These are phyloP conservation scores for Jackrogersella multiformis DNA, from an alignment of 495 filamentous ascomycete species.

Conservation along the genomic window DNA sequence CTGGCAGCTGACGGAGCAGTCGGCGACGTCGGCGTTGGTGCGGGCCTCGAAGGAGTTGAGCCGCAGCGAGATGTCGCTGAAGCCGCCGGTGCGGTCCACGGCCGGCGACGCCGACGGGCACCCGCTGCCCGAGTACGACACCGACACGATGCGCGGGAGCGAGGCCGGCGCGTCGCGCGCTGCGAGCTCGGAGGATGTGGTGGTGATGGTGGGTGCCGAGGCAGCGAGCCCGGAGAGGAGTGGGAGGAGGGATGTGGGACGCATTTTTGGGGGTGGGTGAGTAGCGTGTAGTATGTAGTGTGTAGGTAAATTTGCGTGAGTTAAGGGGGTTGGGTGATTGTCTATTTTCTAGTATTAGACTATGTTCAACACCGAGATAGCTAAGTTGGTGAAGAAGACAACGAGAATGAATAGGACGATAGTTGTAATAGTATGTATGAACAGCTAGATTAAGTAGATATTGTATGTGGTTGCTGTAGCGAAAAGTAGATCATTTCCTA, in stretches of 20 bases:
- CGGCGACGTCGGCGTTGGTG: slow-evolving; percentile 33
- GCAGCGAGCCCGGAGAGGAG: slow-evolving; percentile 43
- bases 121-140: slow-evolving; percentile 53
- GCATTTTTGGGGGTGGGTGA: slow-evolving; percentile 35
- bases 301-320: slow-evolving; percentile 1
- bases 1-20: slow-evolving; percentile 53
- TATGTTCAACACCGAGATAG: not conserved
- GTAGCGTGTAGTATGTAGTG: not conserved
- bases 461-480: slow-evolving; percentile 6
- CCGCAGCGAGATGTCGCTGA: slow-evolving; percentile 49
- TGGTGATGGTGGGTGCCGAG: slow-evolving; percentile 31
- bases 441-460: slow-evolving; percentile 16
- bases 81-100: slow-evolving; percentile 46
- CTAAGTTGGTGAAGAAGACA: not conserved
- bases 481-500: slow-evolving; percentile 7
- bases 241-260: slow-evolving; percentile 33
- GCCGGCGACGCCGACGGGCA: slow-evolving; percentile 46
- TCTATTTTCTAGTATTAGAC: not conserved
- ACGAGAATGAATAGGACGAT: not conserved
- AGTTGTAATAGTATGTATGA: slow-evolving; percentile 2
- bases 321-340: slow-evolving; percentile 2
- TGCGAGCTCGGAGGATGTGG: not conserved
- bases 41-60: slow-evolving; percentile 48
- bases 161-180: slow-evolving; percentile 35
- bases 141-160: slow-evolving; percentile 45